Percentiles rank a stretch among this genome's conserved stretches.
phyloP scores from a whole-genome alignment of 2,329 filamentous ascomycete genomes.

The Sporothrix brasiliensis region DNA sequence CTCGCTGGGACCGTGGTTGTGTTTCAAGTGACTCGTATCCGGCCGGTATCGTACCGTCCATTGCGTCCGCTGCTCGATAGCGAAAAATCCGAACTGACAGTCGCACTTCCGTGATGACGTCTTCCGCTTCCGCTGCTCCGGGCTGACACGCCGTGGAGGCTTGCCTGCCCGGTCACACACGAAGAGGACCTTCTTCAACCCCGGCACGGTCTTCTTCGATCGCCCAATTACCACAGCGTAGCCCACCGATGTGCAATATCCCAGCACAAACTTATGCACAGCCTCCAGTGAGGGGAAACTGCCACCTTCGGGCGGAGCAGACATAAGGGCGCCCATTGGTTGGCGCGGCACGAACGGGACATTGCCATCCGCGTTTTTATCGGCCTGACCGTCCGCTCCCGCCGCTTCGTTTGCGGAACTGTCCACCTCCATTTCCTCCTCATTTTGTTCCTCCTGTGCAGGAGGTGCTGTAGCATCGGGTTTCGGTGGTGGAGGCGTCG shows the following conservation, averaged over 20 bases:
- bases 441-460: conserved; percentile 46
- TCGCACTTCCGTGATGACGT: conserved; percentile 71
- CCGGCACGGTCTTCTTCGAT: conserved; percentile 68
- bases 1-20: conserved; percentile 69
- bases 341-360: conserved; percentile 56
- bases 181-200: conserved; percentile 68
- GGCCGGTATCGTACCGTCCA: conserved; percentile 69
- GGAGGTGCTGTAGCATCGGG: conserved; percentile 40
- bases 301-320: conserved; percentile 64
- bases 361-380: conserved; percentile 37
- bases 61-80: conserved; percentile 67
- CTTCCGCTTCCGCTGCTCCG: conserved; percentile 65
- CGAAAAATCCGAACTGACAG: conserved; percentile 70
- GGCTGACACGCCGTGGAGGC: conserved; percentile 62
- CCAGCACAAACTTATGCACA: conserved; percentile 64
- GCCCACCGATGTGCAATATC: conserved; percentile 68
- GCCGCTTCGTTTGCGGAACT: conserved; percentile 36
- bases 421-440: conserved; percentile 59
- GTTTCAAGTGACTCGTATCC: conserved; percentile 58
- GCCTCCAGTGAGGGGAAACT: conserved; percentile 67
- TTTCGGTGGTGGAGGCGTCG: conserved; percentile 32
- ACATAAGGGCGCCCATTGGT: conserved; percentile 63
- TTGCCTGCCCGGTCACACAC: conserved; percentile 68
- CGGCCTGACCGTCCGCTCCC: conserved; percentile 44
- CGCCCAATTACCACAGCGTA: conserved; percentile 70